Evolutionary conservation across 768 basidiomycete genomes (phyloP), one percentile per base, ranked within the genome.

Genomic region (Agrocybe pediades): DNA sequence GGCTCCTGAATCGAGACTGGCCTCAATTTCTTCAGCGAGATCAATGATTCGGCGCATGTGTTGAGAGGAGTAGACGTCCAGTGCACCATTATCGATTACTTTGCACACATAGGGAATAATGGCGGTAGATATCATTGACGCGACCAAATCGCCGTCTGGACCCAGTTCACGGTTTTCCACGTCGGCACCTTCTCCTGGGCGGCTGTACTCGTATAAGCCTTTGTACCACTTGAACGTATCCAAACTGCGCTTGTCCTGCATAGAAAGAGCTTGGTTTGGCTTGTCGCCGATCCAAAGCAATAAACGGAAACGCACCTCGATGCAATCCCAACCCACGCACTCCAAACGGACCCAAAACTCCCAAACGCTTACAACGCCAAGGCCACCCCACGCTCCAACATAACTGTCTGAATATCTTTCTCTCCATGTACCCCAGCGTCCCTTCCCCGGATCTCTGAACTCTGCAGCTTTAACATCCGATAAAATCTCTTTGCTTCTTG

Each of bases 271-370:
- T 16, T 47, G 7, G 53, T 15, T 13, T 29, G 40, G 15, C 46
- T 24, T 26, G 17, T 23, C n/a, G 33, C 23, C 45, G n/a, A 29
- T 17, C 17, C 41, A 42, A 23, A 33, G 26, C 39, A 24, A 30
- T 27, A 26, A 50, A 30, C 23, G 16, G 41, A 17, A 41, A 21
- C 79, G 57, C 63, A 90, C 93, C 73, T 89, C 81, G 20, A 95
- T 76, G 42, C 90, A 92, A 66, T 94, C 84, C 95, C 95, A 97
- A 3, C 87, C 90, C 9, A 92, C 71, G 57, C 87, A 78, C 71
- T 98, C 95, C 53, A 93, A 73, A 51, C 93, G 77, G n/a, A 84
- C 84, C 92, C 92, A 95, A 67, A 95, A 96, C 68, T 95, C 94
- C 93, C 94, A 96, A 44, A 91, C 90, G 46, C 86, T 86, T 1